These are phyloP conservation scores for Suillus lakei DNA, from an alignment of 768 basidiomycete species.

Conservation along the genomic window DNA sequence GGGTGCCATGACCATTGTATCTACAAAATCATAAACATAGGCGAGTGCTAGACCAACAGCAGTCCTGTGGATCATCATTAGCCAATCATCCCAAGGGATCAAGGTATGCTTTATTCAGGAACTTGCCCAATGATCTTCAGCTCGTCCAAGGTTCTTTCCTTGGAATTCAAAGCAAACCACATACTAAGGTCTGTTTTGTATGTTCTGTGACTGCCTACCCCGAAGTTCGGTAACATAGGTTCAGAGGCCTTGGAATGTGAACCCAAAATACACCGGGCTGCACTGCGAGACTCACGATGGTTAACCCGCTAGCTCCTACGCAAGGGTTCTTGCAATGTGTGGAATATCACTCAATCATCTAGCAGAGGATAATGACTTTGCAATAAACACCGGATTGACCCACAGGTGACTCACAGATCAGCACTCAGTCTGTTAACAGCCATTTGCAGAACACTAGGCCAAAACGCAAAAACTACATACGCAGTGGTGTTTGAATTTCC, in stretches of 20 bases:
- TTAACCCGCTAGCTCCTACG: background rate
- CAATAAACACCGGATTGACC: background rate
- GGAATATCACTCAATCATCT: conserved; percentile 26
- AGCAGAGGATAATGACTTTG: background rate
- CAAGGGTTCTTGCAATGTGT: conserved; percentile 14
- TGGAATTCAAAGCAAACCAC: conserved; percentile 47
- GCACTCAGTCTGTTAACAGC: conserved; percentile 34
- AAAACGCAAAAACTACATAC: too few relatives aligned
- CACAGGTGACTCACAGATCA: conserved; percentile 35
- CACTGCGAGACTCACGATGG: background rate
- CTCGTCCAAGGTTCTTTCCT: conserved; percentile 29
- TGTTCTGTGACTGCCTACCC: conserved; percentile 43
- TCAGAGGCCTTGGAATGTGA: conserved; percentile 40
- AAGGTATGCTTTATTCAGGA: too few relatives aligned
- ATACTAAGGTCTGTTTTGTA: conserved; percentile 53
- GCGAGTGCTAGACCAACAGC: too few relatives aligned
- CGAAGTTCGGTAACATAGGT: conserved; percentile 53
- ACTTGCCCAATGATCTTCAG: too few relatives aligned
- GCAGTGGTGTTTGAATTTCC: too few relatives aligned
- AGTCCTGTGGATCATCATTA: too few relatives aligned
- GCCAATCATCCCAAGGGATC: too few relatives aligned
- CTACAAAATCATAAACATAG: too few relatives aligned
- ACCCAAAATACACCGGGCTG: background rate
- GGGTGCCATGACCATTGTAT: too few relatives aligned
- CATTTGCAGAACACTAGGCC: too few relatives aligned